phyloP scores from a whole-genome alignment of 2,329 filamentous ascomycete genomes.

The Septoria linicola region DNA sequence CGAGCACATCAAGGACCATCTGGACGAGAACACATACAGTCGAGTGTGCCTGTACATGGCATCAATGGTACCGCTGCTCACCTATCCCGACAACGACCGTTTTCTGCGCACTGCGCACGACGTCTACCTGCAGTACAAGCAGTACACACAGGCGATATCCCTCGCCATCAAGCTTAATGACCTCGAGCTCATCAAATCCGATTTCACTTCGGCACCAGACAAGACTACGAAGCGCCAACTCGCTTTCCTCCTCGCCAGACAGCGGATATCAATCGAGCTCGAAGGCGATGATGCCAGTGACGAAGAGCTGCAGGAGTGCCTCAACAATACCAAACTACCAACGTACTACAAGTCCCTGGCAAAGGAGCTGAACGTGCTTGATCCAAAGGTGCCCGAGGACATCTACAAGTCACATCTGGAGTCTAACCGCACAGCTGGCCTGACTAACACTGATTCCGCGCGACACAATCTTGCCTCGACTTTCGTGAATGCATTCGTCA shows the following conservation, averaged over 20 bases:
- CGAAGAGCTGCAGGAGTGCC: constrained; percentile 72
- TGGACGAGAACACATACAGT: constrained; percentile 91
- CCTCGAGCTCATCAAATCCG: constrained; percentile 69
- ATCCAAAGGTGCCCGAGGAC: constrained; percentile 95
- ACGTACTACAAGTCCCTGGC: constrained; percentile 92
- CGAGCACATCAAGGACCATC: constrained; percentile 79
- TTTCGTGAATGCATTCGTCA: constrained; percentile 96
- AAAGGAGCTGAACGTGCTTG: constrained; percentile 94
- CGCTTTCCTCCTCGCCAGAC: constrained; percentile 86
- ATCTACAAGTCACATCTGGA: constrained; percentile 99
- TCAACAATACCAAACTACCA: constrained; percentile 83
- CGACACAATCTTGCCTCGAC: constrained; percentile 92
- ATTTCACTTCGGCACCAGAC: constrained; percentile 78
- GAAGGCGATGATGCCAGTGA: constrained; percentile 67
- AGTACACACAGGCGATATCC: constrained; percentile 89
- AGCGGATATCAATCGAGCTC: constrained; percentile 79
- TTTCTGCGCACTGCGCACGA: constrained; percentile 90
- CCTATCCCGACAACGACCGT: constrained; percentile 94
- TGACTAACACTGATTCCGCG: constrained; percentile 93
- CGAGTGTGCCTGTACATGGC: constrained; percentile 97
- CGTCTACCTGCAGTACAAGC: constrained; percentile 91
- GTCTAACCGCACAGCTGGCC: constrained; percentile 84
- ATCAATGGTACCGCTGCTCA: constrained; percentile 96
- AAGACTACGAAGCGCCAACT: constrained; percentile 86
- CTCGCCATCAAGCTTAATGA: constrained; percentile 93